Conservation (phyloP, 768 basidiomycete species). For the Phlebiopsis gigantea region DNA sequence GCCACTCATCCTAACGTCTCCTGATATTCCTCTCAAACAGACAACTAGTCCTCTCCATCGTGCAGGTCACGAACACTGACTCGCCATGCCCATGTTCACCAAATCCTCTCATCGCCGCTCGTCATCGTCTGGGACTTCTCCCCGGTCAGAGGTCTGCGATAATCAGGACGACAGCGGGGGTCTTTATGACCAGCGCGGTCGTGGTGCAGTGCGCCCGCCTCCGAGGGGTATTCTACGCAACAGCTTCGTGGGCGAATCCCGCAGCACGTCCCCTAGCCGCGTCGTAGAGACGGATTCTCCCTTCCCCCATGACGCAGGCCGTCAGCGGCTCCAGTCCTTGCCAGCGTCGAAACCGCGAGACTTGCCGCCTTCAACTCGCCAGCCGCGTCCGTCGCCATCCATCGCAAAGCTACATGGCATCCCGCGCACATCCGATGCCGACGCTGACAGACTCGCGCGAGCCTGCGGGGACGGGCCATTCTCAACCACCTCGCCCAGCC, state of each 20-base stretch:
- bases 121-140: background rate
- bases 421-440: background rate
- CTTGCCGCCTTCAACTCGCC: background rate
- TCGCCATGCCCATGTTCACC: background rate
- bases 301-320: background rate
- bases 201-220: background rate
- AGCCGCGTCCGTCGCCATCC: background rate
- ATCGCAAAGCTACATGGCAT: background rate
- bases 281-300: background rate
- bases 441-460: slow-evolving; percentile 2
- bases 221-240: slow-evolving; percentile 4
- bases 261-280: background rate
- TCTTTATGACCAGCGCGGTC: background rate
- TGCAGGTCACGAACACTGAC: background rate
- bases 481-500: background rate
- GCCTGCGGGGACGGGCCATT: slow-evolving; percentile 2
- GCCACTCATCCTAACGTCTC: too few species aligned
- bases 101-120: background rate
- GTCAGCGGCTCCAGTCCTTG: background rate
- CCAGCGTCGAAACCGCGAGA: background rate
- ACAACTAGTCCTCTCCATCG: background rate
- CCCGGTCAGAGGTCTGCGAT: background rate
- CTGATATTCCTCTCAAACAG: too few species aligned
- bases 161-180: background rate
- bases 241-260: background rate